Conservation (phyloP, 805 yeast genomes). For the Saturnispora mendoncae region DNA sequence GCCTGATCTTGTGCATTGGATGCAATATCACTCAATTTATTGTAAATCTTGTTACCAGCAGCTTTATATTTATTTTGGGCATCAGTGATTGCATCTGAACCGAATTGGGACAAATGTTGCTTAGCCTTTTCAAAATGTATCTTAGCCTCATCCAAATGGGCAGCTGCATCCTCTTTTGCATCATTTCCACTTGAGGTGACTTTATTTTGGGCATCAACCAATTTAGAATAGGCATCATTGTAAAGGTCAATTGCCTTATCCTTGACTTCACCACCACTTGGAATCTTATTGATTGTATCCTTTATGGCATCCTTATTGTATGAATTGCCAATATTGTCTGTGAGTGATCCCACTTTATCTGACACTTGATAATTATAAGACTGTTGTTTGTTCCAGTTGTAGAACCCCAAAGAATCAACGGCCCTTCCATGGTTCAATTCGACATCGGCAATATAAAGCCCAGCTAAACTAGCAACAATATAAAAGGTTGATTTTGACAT, state of each 20-base stretch:
- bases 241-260: slow-evolving; percentile 17
- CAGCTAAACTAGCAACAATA: slow-evolving; percentile 7
- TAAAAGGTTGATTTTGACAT: slow-evolving; percentile 8
- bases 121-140: slow-evolving; percentile 15
- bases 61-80: slow-evolving; percentile 5
- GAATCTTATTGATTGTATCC: slow-evolving; percentile 7
- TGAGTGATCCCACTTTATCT: slow-evolving; percentile 1
- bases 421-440: slow-evolving; percentile 7
- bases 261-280: slow-evolving; percentile 10
- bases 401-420: slow-evolving; percentile 7
- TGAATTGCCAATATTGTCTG: neutral
- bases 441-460: slow-evolving; percentile 9
- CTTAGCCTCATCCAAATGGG: slow-evolving; percentile 28
- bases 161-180: slow-evolving; percentile 1
- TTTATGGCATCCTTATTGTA: slow-evolving; percentile 4
- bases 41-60: slow-evolving; percentile 7
- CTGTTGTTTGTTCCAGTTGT: slow-evolving; percentile 7
- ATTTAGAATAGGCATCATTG: slow-evolving; percentile 20
- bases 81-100: slow-evolving; percentile 4
- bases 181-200: slow-evolving; percentile 21
- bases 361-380: neutral
- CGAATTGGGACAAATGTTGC: slow-evolving; percentile 7
- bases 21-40: slow-evolving; percentile 5
- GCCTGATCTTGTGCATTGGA: slow-evolving; percentile 5
- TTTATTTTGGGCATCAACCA: slow-evolving; percentile 28